Evolutionary conservation across 2,329 filamentous ascomycete genomes (phyloP).

Genomic region (Alternaria hordeiaustralica): DNA sequence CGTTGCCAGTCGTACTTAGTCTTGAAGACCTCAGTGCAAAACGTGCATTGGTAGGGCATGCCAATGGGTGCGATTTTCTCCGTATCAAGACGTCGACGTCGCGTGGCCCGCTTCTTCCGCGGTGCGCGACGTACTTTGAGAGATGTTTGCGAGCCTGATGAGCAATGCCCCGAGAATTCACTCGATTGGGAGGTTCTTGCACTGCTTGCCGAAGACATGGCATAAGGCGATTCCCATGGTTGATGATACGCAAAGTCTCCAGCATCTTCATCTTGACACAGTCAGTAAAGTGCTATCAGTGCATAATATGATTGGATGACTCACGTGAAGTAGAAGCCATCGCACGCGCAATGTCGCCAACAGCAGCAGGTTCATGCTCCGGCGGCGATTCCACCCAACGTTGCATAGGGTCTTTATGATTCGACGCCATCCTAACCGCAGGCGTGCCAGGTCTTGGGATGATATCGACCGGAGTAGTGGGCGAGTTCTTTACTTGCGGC

Average conservation of each 20-base stretch:
- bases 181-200: conserved; percentile 32
- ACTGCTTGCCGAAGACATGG: conserved; percentile 31
- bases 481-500: conserved; percentile 10
- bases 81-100: conserved; percentile 17
- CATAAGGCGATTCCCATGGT: conserved; percentile 20
- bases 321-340: conserved; percentile 24
- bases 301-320: no score
- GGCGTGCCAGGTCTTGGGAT: conserved; percentile 32
- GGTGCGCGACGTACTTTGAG: conserved; percentile 14
- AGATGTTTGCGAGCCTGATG: conserved; percentile 25
- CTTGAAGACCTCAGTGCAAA: conserved; percentile 40
- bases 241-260: conserved; percentile 2
- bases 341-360: conserved; percentile 31
- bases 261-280: not conserved
- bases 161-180: conserved; percentile 22
- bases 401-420: conserved; percentile 30
- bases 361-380: conserved; percentile 35
- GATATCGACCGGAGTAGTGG: conserved; percentile 26
- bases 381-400: conserved; percentile 40
- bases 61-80: conserved; percentile 11
- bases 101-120: conserved; percentile 17
- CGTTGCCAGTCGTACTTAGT: conserved; percentile 40
- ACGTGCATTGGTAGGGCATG: conserved; percentile 37
- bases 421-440: conserved; percentile 11
- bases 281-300: no score